Evolutionary conservation across 2,329 filamentous ascomycete species (phyloP).

Genomic region (Cladophialophora carrionii): DNA sequence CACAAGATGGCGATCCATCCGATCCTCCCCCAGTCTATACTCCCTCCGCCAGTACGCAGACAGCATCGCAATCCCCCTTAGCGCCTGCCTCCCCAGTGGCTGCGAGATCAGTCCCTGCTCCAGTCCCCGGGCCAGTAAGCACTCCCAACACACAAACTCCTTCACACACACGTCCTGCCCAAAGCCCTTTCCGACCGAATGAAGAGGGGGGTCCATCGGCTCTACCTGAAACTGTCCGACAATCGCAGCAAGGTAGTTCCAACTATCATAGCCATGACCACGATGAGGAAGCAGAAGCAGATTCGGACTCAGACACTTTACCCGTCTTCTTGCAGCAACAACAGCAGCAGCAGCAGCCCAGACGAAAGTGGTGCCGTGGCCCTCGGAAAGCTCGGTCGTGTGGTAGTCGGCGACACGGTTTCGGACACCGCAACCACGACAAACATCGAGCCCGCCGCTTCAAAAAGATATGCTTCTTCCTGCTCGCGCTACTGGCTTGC

Average conservation of each 20-base stretch:
- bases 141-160: conserved; percentile 18
- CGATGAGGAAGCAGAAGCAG: conserved; percentile 13
- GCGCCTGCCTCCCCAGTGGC: conserved; percentile 23
- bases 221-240: conserved; percentile 23
- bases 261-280: conserved; percentile 1
- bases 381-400: conserved; percentile 22
- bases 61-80: conserved; percentile 17
- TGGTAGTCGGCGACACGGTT: conserved; percentile 13
- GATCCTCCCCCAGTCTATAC: conserved; percentile 36
- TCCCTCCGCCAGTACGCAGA: conserved; percentile 27
- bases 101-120: conserved; percentile 19
- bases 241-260: conserved; percentile 5
- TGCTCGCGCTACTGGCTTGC: conserved; percentile 27
- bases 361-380: conserved; percentile 17
- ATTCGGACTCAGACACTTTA: conserved; percentile 8
- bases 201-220: conserved; percentile 24
- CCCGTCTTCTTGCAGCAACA: conserved; percentile 10
- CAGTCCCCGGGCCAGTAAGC: conserved; percentile 31
- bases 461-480: conserved; percentile 28
- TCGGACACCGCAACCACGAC: conserved; percentile 3
- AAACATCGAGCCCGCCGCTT: conserved; percentile 29
- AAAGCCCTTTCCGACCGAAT: conserved; percentile 15
- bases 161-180: conserved; percentile 8
- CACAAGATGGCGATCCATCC: conserved; percentile 26
- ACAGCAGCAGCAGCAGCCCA: neutral